A percentile compares a stretch with the other conserved stretches of the same genome.
phyloP scores from a whole-genome alignment of 805 yeast species.

The Kuraishia cidri region DNA sequence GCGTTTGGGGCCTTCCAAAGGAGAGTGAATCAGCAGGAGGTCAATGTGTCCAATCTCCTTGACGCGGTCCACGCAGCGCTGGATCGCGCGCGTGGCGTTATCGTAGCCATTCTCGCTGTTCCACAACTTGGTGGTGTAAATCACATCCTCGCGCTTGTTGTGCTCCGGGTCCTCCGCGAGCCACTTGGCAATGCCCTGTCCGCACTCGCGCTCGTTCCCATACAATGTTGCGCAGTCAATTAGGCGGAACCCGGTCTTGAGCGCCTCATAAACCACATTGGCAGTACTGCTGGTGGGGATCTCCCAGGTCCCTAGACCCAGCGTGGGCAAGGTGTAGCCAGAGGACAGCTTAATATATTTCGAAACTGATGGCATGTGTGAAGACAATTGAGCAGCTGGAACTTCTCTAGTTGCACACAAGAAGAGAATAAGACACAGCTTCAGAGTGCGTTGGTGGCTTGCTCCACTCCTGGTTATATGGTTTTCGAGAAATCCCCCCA shows the following conservation, averaged over 20 bases:
- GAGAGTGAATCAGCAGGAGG: conserved; percentile 59
- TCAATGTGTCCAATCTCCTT: conserved; percentile 60
- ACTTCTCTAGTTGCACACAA: no score
- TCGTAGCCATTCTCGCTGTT: conserved; percentile 52
- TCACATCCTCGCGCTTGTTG: conserved; percentile 40
- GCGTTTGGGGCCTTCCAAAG: conserved; percentile 33
- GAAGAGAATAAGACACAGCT: no score
- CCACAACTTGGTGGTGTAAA: conserved; percentile 72
- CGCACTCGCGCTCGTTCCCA: conserved; percentile 39
- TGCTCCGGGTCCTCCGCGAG: conserved; percentile 22
- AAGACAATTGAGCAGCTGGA: no score
- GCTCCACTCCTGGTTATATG: no score
- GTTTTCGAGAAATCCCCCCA: no score
- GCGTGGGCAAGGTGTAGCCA: conserved; percentile 39
- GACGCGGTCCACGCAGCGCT: conserved; percentile 42
- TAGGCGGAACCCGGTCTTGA: conserved; percentile 33
- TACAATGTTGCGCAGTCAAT: conserved; percentile 41
- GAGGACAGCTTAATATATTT: conserved; percentile 33
- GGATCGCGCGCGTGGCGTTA: conserved; percentile 49
- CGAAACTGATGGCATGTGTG: conserved; percentile 4
- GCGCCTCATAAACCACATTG: conserved; percentile 30
- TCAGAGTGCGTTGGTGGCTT: no score
- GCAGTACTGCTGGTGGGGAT: conserved; percentile 23
- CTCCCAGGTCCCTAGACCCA: conserved; percentile 44
- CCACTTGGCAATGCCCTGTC: conserved; percentile 35